Conservation (phyloP, 352 stramenopile species). For the Plasmopara viticola region DNA sequence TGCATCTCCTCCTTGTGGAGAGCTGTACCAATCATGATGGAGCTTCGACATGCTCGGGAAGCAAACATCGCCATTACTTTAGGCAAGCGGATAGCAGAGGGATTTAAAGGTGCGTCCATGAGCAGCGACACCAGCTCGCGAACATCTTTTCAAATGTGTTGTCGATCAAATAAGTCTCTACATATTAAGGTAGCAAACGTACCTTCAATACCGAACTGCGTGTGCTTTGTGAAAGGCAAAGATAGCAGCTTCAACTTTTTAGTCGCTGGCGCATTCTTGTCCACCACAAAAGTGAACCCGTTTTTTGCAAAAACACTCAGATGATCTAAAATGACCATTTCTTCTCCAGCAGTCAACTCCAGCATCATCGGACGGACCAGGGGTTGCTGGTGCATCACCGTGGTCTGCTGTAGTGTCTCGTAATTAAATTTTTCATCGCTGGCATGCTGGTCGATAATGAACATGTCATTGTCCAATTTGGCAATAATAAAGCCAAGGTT, state of each 20-base stretch:
- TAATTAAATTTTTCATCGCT: slow-evolving; percentile 93
- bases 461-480: slow-evolving; percentile 87
- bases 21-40: slow-evolving; percentile 96
- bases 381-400: slow-evolving; percentile 92
- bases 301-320: slow-evolving; percentile 92
- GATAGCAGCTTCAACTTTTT: slow-evolving; percentile 66
- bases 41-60: slow-evolving; percentile 89
- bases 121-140: slow-evolving; percentile 84
- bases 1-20: slow-evolving; percentile 91
- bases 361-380: slow-evolving; percentile 89
- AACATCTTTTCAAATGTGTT: slow-evolving; percentile 51
- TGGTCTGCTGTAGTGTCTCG: slow-evolving; percentile 71
- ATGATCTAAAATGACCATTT: slow-evolving; percentile 92
- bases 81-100: slow-evolving; percentile 75
- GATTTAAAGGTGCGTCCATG: slow-evolving; percentile 48
- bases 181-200: slow-evolving; percentile 2
- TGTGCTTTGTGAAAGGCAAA: slow-evolving; percentile 85
- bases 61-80: slow-evolving; percentile 97
- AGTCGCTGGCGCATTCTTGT: slow-evolving; percentile 39
- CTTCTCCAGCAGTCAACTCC: slow-evolving; percentile 89
- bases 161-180: not conserved
- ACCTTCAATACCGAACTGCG: slow-evolving; percentile 81
- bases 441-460: slow-evolving; percentile 98
- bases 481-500: slow-evolving; percentile 97
- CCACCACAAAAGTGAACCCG: slow-evolving; percentile 85